phyloP scores from a whole-genome alignment of 1,139 yeast species.

The Geotrichum macrosporum region DNA sequence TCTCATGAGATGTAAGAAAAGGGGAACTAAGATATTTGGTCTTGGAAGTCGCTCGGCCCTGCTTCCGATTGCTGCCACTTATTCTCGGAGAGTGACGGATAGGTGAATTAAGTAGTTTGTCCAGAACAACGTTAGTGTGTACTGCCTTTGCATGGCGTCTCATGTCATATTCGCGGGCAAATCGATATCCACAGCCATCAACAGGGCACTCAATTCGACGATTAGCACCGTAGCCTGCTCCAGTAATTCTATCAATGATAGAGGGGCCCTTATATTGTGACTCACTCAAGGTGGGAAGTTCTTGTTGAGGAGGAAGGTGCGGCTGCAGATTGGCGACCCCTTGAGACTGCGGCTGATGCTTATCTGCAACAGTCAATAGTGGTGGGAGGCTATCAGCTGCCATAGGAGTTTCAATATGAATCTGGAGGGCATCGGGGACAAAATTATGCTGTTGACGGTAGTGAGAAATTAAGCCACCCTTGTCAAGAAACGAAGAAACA shows the following conservation, averaged over 20 bases:
- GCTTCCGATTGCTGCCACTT: too few species aligned
- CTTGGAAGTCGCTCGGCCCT: too few species aligned
- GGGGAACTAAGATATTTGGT: too few species aligned
- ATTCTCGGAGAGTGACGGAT: too few species aligned
- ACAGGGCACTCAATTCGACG: slow-evolving; percentile 36
- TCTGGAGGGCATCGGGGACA: slow-evolving; percentile 29
- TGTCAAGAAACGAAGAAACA: slow-evolving; percentile 37
- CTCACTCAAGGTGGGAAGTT: slow-evolving; percentile 15
- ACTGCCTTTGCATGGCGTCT: slow-evolving; percentile 37
- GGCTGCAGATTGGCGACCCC: slow-evolving; percentile 10
- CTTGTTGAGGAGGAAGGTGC: slow-evolving; percentile 19
- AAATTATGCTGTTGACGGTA: slow-evolving; percentile 41
- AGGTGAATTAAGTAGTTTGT: slow-evolving; percentile 9
- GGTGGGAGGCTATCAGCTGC: slow-evolving; percentile 20
- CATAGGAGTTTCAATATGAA: slow-evolving; percentile 22
- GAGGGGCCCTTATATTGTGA: slow-evolving; percentile 22
- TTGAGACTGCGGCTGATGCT: slow-evolving; percentile 13
- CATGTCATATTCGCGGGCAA: slow-evolving; percentile 41
- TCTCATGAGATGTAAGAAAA: too few species aligned
- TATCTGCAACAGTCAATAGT: slow-evolving; percentile 17
- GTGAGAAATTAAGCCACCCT: slow-evolving; percentile 45
- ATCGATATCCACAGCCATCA: slow-evolving; percentile 37
- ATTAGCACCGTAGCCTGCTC: slow-evolving; percentile 36
- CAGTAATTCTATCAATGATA: slow-evolving; percentile 38
- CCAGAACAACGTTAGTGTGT: slow-evolving; percentile 26